These are phyloP conservation scores for Xylaria acuta DNA, from an alignment of 495 filamentous ascomycete species.

Conservation along the genomic window DNA sequence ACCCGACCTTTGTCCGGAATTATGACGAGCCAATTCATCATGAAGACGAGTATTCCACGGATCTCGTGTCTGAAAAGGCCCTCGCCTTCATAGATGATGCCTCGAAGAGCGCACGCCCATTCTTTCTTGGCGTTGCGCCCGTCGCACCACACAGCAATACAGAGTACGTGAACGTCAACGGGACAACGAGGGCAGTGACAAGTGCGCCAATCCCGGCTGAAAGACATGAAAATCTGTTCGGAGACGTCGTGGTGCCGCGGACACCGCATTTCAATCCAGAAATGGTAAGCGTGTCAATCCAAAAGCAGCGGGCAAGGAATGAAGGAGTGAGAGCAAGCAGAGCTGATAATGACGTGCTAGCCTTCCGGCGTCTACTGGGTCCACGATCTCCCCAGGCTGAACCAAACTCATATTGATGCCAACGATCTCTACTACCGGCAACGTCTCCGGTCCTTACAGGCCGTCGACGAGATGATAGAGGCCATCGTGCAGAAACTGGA, in stretches of 20 bases:
- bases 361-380: slow-evolving; percentile 4
- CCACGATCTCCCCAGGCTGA: slow-evolving; percentile 47
- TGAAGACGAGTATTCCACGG: slow-evolving; percentile 55
- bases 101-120: slow-evolving; percentile 53
- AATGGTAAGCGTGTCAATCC: not conserved
- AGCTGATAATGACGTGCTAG: slow-evolving; percentile 13
- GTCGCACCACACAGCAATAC: slow-evolving; percentile 61
- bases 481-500: slow-evolving; percentile 53
- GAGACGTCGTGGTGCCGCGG: slow-evolving; percentile 31
- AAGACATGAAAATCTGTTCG: slow-evolving; percentile 42
- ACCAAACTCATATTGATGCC: slow-evolving; percentile 47
- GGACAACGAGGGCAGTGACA: not conserved
- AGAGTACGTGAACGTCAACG: slow-evolving; percentile 25
- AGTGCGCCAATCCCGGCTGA: slow-evolving; percentile 43
- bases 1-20: slow-evolving; percentile 61
- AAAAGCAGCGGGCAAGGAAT: not conserved
- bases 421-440: slow-evolving; percentile 56
- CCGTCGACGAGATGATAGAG: slow-evolving; percentile 65
- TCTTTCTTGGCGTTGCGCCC: slow-evolving; percentile 62
- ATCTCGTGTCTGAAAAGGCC: slow-evolving; percentile 61
- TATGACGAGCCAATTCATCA: slow-evolving; percentile 54
- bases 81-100: slow-evolving; percentile 62
- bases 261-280: slow-evolving; percentile 11
- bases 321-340: not conserved
- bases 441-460: slow-evolving; percentile 59